A percentile compares a stretch with the other conserved stretches of the same genome.
phyloP scores from a whole-genome alignment of 208 protist species.

The Crithidia mellificae region DNA sequence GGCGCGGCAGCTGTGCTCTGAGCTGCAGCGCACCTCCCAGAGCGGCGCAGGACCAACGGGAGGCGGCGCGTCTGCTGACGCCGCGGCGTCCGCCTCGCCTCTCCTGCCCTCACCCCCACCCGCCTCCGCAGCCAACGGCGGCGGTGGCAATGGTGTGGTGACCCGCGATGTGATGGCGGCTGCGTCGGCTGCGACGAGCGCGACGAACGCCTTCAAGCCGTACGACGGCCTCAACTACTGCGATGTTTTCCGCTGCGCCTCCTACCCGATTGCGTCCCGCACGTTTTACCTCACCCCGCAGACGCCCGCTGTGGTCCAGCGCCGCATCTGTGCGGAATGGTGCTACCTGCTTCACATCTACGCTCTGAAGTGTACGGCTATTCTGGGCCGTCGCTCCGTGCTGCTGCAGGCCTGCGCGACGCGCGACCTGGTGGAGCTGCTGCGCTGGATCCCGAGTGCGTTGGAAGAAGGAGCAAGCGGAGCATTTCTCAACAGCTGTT shows the following conservation, averaged over 20 bases:
- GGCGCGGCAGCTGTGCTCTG: conserved; percentile 15
- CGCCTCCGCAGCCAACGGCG: neutral
- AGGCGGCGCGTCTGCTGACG: too few species aligned
- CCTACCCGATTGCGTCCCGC: conserved; percentile 23
- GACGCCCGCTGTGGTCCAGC: conserved; percentile 12
- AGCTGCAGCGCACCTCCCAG: conserved; percentile 8
- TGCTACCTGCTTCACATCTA: conserved; percentile 47
- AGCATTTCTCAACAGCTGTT: conserved; percentile 62
- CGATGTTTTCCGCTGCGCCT: conserved; percentile 36
- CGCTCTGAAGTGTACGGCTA: conserved; percentile 34
- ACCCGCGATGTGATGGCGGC: neutral
- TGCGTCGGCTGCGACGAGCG: conserved; percentile 1
- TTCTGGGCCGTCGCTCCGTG: conserved; percentile 27
- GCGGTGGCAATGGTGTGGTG: neutral
- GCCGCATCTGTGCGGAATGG: conserved; percentile 47
- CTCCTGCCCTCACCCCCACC: neutral
- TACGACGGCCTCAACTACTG: conserved; percentile 26
- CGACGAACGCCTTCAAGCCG: conserved; percentile 2
- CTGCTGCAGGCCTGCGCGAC: conserved; percentile 15
- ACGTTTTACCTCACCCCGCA: conserved; percentile 26
- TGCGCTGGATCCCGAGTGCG: conserved; percentile 52
- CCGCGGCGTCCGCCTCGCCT: neutral
- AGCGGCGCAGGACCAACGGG: neutral
- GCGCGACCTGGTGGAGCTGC: conserved; percentile 27
- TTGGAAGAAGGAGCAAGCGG: conserved; percentile 56